phyloP scores from a whole-genome alignment of 345 rosid genomes.

The Euphorbia tirucalli region DNA sequence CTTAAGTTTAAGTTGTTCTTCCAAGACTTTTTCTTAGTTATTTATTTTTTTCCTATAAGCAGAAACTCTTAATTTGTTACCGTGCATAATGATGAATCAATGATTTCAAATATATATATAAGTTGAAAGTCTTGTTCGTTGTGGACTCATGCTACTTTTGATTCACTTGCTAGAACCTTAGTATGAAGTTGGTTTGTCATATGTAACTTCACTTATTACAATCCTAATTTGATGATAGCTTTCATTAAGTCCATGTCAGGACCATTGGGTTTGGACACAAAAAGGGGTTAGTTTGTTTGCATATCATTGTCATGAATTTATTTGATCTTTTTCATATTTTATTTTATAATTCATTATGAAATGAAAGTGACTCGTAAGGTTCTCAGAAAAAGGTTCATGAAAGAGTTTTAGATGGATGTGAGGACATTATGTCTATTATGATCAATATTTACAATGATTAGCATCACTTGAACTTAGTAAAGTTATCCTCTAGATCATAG shows the following conservation, averaged over 20 bases:
- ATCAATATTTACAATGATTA: neutral
- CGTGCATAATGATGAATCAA: neutral
- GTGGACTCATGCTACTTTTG: neutral
- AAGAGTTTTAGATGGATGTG: neutral
- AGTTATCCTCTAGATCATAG: no score
- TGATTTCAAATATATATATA: neutral
- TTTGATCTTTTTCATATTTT: neutral
- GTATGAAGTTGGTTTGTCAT: neutral
- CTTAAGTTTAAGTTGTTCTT: neutral
- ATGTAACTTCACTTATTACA: no score
- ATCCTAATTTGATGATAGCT: no score
- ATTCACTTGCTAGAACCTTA: neutral
- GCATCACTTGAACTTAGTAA: neutral
- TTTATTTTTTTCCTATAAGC: neutral
- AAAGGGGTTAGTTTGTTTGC: neutral
- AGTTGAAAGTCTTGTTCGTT: neutral
- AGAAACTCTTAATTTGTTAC: neutral
- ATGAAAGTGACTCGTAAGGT: neutral
- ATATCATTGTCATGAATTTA: neutral
- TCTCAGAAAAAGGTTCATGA: neutral
- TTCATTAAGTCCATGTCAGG: slow-evolving; percentile 1
- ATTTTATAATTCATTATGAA: neutral
- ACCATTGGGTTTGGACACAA: neutral
- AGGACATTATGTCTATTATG: neutral
- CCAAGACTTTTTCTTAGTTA: neutral